Evolutionary conservation across 805 yeast species (phyloP).

Genomic region (Wickerhamomyces canadensis): DNA sequence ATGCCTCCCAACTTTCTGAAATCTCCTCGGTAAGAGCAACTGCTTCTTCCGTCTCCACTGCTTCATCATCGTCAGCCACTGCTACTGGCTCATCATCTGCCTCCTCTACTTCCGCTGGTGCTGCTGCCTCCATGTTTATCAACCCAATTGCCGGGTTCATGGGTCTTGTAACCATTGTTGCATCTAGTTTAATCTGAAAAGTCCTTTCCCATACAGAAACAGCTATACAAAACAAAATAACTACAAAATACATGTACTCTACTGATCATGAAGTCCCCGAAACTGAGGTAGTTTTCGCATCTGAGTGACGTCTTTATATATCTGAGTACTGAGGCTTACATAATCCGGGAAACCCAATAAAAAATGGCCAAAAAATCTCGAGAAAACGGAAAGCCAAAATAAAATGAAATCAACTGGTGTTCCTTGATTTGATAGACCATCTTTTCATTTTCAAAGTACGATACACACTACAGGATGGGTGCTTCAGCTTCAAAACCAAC

Average conservation of each 20-base stretch:
- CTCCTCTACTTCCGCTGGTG: constrained; percentile 12
- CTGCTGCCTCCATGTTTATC: constrained; percentile 11
- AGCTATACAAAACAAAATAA: background rate
- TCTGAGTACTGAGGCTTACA: no score
- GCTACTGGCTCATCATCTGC: constrained; percentile 11
- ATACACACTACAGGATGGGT: constrained; percentile 58
- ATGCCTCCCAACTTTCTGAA: constrained; percentile 13
- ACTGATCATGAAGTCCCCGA: no score
- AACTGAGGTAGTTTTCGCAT: no score
- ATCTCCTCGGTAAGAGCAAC: constrained; percentile 15
- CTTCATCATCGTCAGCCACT: constrained; percentile 9
- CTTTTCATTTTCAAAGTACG: no score
- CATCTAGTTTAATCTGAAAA: constrained; percentile 15
- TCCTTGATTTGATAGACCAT: background rate
- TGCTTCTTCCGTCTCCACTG: constrained; percentile 14
- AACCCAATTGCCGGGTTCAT: constrained; percentile 19
- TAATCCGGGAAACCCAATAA: background rate
- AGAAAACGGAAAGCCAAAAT: background rate
- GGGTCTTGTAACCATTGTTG: constrained; percentile 19
- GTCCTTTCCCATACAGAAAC: background rate
- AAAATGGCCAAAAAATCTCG: background rate
- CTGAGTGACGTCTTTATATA: no score
- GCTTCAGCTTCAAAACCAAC: constrained; percentile 51
- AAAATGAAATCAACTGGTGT: background rate
- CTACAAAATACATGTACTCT: no score